phyloP scores from a whole-genome alignment of 2,329 filamentous ascomycete genomes.

The Fusarium beomiforme region DNA sequence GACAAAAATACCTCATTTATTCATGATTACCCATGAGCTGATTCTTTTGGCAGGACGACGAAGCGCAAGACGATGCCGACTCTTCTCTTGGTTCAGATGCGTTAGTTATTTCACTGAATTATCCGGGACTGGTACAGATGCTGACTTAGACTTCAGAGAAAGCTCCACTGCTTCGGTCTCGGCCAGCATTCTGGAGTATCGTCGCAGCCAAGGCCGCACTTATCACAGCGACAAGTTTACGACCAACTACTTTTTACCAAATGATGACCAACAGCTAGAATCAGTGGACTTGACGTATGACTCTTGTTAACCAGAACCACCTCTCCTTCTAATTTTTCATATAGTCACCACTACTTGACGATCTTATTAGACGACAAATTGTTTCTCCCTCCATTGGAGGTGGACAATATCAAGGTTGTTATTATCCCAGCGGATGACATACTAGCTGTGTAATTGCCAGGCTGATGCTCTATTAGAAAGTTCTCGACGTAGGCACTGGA shows the following conservation, averaged over 20 bases:
- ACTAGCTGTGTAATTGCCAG: background rate
- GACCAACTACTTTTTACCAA: conserved; percentile 13
- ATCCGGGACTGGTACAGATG: background rate
- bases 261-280: conserved; percentile 16
- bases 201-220: conserved; percentile 21
- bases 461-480: background rate
- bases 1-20: background rate
- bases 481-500: conserved; percentile 23
- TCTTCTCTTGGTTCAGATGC: background rate
- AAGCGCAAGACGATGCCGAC: background rate
- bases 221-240: conserved; percentile 27
- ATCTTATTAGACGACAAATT: conserved; percentile 5
- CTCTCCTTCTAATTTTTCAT: background rate
- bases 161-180: conserved; percentile 24
- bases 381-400: conserved; percentile 5
- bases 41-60: background rate
- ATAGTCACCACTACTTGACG: conserved; percentile 14
- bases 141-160: background rate
- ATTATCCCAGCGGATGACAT: rapidly evolving
- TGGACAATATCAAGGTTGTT: background rate
- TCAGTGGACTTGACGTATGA: conserved; percentile 18
- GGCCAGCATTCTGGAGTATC: conserved; percentile 17
- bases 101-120: background rate
- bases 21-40: background rate
- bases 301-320: rapidly evolving